These are phyloP conservation scores for Panicum hallii DNA, from an alignment of 202 grass and related monocot genomes.

Conservation along the genomic window DNA sequence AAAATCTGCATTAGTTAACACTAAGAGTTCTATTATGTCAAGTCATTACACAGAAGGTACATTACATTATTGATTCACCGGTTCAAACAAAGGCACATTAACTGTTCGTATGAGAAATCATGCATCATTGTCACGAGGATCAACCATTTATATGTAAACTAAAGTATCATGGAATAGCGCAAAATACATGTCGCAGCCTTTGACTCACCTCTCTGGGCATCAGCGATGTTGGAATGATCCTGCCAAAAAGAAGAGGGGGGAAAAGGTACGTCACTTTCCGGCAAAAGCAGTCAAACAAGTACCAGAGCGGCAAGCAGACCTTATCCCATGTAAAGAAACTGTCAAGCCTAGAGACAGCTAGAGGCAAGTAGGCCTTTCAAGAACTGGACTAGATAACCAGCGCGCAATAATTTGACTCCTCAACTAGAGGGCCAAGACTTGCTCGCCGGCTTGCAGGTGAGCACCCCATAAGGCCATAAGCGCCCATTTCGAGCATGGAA, in stretches of 20 bases:
- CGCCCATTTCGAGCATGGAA: constrained; percentile 44
- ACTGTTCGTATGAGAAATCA: background rate
- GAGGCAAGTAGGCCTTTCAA: constrained; percentile 39
- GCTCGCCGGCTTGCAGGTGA: constrained; percentile 30
- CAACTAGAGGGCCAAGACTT: constrained; percentile 3
- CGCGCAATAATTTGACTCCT: constrained; percentile 19
- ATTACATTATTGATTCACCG: background rate
- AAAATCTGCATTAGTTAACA: background rate
- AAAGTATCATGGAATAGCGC: background rate
- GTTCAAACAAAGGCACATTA: background rate
- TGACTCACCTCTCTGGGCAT: constrained; percentile 95
- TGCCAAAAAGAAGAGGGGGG: constrained; percentile 41
- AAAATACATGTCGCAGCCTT: constrained; percentile 20
- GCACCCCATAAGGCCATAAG: background rate
- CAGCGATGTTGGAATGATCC: constrained; percentile 91
- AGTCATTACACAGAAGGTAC: background rate
- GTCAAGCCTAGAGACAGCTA: constrained; percentile 33
- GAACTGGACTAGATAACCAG: constrained; percentile 36
- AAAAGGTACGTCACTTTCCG: constrained; percentile 43
- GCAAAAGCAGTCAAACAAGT: constrained; percentile 55
- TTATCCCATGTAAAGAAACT: constrained; percentile 47
- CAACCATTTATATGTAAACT: background rate
- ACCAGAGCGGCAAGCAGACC: constrained; percentile 22
- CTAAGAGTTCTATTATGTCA: background rate
- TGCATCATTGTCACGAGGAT: background rate